These are phyloP conservation scores for Galerina sulciceps DNA, from an alignment of 768 basidiomycete genomes.

Conservation along the genomic window DNA sequence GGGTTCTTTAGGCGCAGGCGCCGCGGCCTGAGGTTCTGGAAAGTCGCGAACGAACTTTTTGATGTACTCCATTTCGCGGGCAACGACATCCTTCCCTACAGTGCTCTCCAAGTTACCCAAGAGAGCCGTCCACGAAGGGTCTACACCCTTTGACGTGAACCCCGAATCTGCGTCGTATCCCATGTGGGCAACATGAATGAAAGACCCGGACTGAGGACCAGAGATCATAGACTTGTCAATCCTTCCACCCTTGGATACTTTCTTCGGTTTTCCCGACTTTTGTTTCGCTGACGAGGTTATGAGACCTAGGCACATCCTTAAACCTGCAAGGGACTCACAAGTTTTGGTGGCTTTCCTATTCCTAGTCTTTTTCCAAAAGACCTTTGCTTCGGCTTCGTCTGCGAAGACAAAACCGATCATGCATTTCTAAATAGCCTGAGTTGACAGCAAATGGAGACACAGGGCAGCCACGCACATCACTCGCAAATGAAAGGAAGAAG, in stretches of 20 bases:
- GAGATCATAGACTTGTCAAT: constrained; percentile 96
- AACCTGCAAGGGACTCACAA: constrained; percentile 36
- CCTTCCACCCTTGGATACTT: constrained; percentile 65
- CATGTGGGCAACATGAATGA: constrained; percentile 94
- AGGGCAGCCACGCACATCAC: constrained; percentile 72
- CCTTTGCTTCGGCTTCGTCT: constrained; percentile 82
- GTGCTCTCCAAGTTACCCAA: constrained; percentile 64
- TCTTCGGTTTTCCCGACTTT: constrained; percentile 62
- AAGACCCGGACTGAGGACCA: constrained; percentile 74
- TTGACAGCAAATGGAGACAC: constrained; percentile 5
- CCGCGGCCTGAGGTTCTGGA: constrained; percentile 35
- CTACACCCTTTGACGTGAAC: constrained; percentile 85
- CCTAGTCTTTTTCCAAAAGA: constrained; percentile 84
- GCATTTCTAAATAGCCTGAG: constrained; percentile 63
- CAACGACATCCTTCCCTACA: constrained; percentile 68
- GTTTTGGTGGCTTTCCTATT: constrained; percentile 63
- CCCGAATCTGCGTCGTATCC: constrained; percentile 89
- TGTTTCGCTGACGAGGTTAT: constrained; percentile 46
- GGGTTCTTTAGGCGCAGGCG: constrained; percentile 39
- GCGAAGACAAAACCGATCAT: constrained; percentile 93
- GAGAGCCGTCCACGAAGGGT: constrained; percentile 85
- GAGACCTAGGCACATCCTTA: not conserved
- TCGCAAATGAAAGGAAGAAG: constrained; percentile 91
- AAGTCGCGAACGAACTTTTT: constrained; percentile 73
- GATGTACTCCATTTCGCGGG: constrained; percentile 87